Base-by-base conservation (phyloP, 2,329 filamentous ascomycete species). In the Pestalotiopsis sp. region DNA sequence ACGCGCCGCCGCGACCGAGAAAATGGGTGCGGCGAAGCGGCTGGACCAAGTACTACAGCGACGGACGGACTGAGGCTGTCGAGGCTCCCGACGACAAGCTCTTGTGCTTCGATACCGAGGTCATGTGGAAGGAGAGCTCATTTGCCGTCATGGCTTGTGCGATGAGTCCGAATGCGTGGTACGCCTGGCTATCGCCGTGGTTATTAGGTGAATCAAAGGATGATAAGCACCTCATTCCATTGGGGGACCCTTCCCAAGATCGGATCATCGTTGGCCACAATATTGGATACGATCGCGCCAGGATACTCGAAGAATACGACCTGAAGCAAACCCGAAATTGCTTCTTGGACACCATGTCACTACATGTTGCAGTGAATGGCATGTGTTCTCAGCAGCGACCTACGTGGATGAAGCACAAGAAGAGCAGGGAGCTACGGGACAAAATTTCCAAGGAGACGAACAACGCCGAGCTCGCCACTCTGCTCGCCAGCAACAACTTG, bases 91-190 rank as follows among this genome's bases (percentile, higher is more conserved):
- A 95, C 70, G 95, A 96, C 77, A 83, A 88, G 3, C 91, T 95
- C 86, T 84, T 98, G 67, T 95, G 92, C 49, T 99, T 99, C 75
- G 96, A 99, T 80, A 97, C 95, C 1, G 96, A 99, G 80, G 95
- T 98, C 61, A 91, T 99, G 91, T 99, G 92, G 88, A 97, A 97
- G 78, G 90, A 96, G 77, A 95, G 91, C 72, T 91, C 92, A 0
- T 99, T 94, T 79, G 94, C 97, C 0, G 94, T 97, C 68, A 98
- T 99, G 94, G 96, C 97, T 25, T 98, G 95, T 78, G 96, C 97
- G 14, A 93, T 91, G 20, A 94, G 94, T 73, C 91, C 93, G 0
- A 95, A 90, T 3, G 91, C 94, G 38, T 99, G 97, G 97, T 99
- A 99, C 82, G 93, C 92, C 0, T 99, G 96, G 96, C 81, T 99